Conservation (phyloP, 108 stramenopile genomes). For the Cyclotella choctawhatcheeana region DNA sequence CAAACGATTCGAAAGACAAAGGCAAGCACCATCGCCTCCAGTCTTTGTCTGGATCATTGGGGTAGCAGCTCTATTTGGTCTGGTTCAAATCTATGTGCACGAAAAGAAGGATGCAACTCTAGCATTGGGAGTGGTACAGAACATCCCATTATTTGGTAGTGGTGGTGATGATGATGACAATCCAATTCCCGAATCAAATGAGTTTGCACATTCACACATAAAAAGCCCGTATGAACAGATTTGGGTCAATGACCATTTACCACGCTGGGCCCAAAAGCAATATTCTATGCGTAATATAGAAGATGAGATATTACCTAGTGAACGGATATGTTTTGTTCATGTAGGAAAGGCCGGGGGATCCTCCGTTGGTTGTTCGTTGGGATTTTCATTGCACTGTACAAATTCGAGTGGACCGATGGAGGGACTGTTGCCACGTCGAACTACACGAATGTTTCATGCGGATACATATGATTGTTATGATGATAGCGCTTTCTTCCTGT, state of each 20-base stretch:
- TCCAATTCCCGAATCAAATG: constrained; percentile 10
- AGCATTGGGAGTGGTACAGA: not conserved
- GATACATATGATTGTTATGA: constrained; percentile 30
- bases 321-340: constrained; percentile 38
- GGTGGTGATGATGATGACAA: not conserved
- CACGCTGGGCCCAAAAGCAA: constrained; percentile 35
- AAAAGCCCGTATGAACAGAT: constrained; percentile 44
- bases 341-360: constrained; percentile 40
- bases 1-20: not conserved
- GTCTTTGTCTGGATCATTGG: not conserved
- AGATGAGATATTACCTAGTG: constrained; percentile 6
- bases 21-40: not conserved
- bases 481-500: constrained; percentile 33
- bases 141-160: not conserved
- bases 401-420: constrained; percentile 3
- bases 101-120: not conserved
- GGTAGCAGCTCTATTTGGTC: not conserved
- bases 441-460: constrained; percentile 22
- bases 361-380: constrained; percentile 30
- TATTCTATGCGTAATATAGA: constrained; percentile 8
- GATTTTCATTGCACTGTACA: constrained; percentile 31
- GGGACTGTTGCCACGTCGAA: constrained; percentile 21
- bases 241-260: constrained; percentile 21
- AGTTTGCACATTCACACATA: constrained; percentile 15
- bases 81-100: not conserved